phyloP scores from a whole-genome alignment of 257 asterid genomes.

The Mentha longifolia region DNA sequence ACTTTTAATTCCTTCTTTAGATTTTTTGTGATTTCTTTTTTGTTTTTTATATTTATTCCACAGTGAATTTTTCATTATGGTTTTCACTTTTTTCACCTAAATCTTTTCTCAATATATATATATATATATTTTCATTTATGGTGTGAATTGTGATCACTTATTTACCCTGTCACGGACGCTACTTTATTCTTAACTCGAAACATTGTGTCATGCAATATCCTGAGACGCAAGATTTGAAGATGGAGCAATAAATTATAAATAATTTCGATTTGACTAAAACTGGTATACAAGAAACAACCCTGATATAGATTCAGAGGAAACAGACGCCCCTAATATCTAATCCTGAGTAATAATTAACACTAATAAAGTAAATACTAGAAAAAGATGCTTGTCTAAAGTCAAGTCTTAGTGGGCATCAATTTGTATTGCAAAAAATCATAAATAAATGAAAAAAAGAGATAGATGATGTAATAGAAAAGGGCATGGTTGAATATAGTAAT shows the following conservation, averaged over 20 bases:
- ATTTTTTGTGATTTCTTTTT: too few relatives aligned
- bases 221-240: background rate
- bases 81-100: too few relatives aligned
- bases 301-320: slow-evolving; percentile 7
- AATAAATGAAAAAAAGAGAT: background rate
- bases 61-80: too few relatives aligned
- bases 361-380: slow-evolving; percentile 16
- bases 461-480: background rate
- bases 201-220: background rate
- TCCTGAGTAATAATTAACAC: background rate
- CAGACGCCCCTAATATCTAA: background rate
- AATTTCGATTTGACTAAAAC: background rate
- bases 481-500: slow-evolving; percentile 33
- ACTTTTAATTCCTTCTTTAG: too few relatives aligned
- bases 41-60: too few relatives aligned
- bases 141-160: background rate
- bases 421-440: background rate
- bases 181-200: background rate
- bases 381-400: slow-evolving; percentile 22
- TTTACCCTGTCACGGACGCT: background rate
- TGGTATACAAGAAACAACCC: background rate
- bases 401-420: slow-evolving; percentile 30
- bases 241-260: background rate
- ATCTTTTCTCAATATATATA: background rate
- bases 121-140: background rate